Conservation (phyloP, 2,329 filamentous ascomycete species). For the Fusarium albidum region DNA sequence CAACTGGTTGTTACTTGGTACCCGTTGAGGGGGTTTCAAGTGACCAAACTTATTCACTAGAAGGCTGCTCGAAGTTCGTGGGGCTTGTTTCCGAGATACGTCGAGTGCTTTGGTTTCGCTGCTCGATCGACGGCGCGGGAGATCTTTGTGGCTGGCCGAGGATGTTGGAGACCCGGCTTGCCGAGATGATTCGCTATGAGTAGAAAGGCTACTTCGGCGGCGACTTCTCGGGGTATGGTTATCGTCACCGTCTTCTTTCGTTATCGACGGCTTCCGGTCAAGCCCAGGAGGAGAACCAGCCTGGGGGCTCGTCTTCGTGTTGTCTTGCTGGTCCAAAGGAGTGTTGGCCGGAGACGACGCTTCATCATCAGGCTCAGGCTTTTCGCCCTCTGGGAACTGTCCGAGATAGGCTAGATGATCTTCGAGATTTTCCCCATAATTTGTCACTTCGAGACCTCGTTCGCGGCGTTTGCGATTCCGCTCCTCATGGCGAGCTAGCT, state of each 20-base stretch:
- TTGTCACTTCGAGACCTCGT: conserved; percentile 45
- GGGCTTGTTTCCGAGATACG: conserved; percentile 6
- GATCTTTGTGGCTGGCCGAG: conserved; percentile 3
- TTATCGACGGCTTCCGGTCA: neutral
- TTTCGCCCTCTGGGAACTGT: conserved; percentile 18
- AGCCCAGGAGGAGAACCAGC: conserved; percentile 3
- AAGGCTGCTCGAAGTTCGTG: conserved; percentile 6
- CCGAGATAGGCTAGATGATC: conserved; percentile 34
- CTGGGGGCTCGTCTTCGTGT: conserved; percentile 4
- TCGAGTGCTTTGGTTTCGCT: conserved; percentile 4
- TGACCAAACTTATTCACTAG: conserved; percentile 20
- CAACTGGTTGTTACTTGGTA: conserved; percentile 8
- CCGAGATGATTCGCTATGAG: neutral
- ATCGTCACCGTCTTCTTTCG: conserved; percentile 4
- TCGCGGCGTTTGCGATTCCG: conserved; percentile 55
- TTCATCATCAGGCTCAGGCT: neutral
- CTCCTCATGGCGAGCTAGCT: conserved; percentile 49
- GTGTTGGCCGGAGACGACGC: conserved; percentile 8
- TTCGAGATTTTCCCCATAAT: conserved; percentile 27
- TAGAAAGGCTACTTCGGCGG: conserved; percentile 11
- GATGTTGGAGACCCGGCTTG: neutral
- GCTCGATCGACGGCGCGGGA: conserved; percentile 1
- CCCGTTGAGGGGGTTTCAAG: conserved; percentile 1
- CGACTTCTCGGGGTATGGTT: conserved; percentile 3
- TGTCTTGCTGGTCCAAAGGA: conserved; percentile 4